Base-by-base conservation (phyloP, 805 yeast genomes). In the Candida quercuum region DNA sequence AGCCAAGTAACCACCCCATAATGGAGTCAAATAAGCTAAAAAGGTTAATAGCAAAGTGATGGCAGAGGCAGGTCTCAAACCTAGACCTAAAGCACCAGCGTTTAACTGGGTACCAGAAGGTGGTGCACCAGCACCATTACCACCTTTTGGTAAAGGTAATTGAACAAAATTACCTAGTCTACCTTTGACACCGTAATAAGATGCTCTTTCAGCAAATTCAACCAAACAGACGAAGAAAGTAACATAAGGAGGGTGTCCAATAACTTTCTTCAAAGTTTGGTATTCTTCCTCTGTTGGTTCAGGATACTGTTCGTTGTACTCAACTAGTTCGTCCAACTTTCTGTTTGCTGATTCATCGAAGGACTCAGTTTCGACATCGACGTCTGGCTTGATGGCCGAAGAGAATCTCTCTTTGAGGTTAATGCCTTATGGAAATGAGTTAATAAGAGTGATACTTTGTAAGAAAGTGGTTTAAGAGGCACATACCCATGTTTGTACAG, bases 101-200 rank as follows among this genome's bases (percentile, higher is more conserved):
- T 49, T 49, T 26, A 55, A 35, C 35, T 52, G 56, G 23, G 45
- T 37, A 20, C 47, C 48, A 0, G 38, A 15, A 19, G 48, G 47
- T 9, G 54, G 49, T 17, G 53, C 57, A 39, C 56, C 56, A 27
- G 52, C 51, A 21, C 50, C 72, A 52, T 72, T 49, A 48, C 52
- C 61, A 57, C 57, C 69, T 35, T 49, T 49, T 33, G 70, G 66
- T 36, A 67, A 47, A 37, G 58, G 49, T 48, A 75, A 64, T 58
- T 81, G 85, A 81, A 85, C 81, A 60, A 82, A 84, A 64, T 85
- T 85, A 63, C 76, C 82, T 64, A 85, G 78, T 7, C 86, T 83
- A 41, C 85, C 83, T 33, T 80, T 71, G 42, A 82, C 65, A 54
- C 94, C 93, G 52, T 85, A 85, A 66, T 79, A 85, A 11, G 91